phyloP scores from a whole-genome alignment of 805 yeast species.

The Yamadazyma insecticola region DNA sequence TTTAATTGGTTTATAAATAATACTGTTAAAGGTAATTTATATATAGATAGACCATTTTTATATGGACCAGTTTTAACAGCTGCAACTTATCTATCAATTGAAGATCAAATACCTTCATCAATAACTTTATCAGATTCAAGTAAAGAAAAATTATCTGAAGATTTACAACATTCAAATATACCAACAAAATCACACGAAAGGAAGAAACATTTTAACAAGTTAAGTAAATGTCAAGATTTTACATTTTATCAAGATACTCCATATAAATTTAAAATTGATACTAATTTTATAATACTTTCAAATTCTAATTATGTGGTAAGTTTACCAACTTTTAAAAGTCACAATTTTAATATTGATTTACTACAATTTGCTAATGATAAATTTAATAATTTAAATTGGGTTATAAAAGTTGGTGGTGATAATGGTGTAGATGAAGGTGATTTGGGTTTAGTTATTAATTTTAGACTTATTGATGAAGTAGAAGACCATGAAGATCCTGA shows the following conservation, averaged over 20 bases:
- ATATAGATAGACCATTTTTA: slow-evolving; percentile 53
- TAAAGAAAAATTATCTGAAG: slow-evolving; percentile 17
- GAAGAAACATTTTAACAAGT: slow-evolving; percentile 36
- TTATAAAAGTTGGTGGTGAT: slow-evolving; percentile 28
- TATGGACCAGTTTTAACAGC: slow-evolving; percentile 57
- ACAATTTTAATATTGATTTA: slow-evolving; percentile 40
- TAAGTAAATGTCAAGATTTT: slow-evolving; percentile 31
- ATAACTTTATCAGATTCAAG: neutral
- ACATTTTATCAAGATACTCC: slow-evolving; percentile 28
- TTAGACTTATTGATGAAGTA: slow-evolving; percentile 29
- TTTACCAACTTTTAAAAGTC: slow-evolving; percentile 41
- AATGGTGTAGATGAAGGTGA: slow-evolving; percentile 24
- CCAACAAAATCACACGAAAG: slow-evolving; percentile 28
- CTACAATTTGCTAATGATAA: slow-evolving; percentile 36
- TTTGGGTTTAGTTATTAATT: slow-evolving; percentile 28
- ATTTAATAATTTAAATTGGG: slow-evolving; percentile 41
- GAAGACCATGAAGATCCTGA: no score
- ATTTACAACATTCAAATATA: slow-evolving; percentile 11
- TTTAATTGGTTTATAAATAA: slow-evolving; percentile 57
- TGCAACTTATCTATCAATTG: slow-evolving; percentile 40
- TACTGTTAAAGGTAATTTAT: slow-evolving; percentile 55
- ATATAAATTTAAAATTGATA: slow-evolving; percentile 49
- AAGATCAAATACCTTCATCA: neutral
- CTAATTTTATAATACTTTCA: slow-evolving; percentile 45
- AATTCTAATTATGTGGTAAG: slow-evolving; percentile 44